Conservation (phyloP, 2,329 filamentous ascomycete species). For the Fusarium tanahbumbuense region DNA sequence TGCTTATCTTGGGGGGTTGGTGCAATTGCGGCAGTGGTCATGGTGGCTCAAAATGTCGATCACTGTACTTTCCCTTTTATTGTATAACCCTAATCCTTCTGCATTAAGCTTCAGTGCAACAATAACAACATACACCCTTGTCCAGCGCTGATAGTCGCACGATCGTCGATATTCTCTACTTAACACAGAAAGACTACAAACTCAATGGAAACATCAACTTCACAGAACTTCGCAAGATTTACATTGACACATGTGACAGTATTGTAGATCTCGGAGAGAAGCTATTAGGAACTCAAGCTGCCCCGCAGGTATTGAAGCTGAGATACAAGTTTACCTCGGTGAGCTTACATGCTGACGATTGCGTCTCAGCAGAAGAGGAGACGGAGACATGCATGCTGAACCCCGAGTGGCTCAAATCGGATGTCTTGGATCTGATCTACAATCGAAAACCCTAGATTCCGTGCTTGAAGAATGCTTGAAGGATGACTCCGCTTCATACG, state of each 20-base stretch:
- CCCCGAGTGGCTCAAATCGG: background rate
- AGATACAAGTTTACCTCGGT: background rate
- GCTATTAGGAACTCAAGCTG: background rate
- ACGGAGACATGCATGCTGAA: background rate
- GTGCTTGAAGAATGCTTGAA: background rate
- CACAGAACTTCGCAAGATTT: accelerated
- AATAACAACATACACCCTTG: background rate
- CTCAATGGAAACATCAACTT: background rate
- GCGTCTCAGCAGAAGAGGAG: background rate
- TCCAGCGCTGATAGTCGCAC: accelerated
- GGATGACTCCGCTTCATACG: background rate
- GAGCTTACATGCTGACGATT: background rate
- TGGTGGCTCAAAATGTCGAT: too few relatives aligned
- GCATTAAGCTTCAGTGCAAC: background rate
- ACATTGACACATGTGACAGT: background rate
- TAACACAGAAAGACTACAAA: too few relatives aligned
- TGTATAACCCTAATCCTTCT: background rate
- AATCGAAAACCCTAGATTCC: background rate
- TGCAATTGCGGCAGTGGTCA: too few relatives aligned
- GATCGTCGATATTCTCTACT: background rate
- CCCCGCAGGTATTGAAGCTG: background rate
- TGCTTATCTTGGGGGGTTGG: too few relatives aligned
- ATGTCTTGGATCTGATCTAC: background rate
- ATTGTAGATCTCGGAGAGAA: background rate
- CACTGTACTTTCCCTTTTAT: too few relatives aligned